Conservation (phyloP, 2,329 filamentous ascomycete species). For the Pseudocercospora cruenta region DNA sequence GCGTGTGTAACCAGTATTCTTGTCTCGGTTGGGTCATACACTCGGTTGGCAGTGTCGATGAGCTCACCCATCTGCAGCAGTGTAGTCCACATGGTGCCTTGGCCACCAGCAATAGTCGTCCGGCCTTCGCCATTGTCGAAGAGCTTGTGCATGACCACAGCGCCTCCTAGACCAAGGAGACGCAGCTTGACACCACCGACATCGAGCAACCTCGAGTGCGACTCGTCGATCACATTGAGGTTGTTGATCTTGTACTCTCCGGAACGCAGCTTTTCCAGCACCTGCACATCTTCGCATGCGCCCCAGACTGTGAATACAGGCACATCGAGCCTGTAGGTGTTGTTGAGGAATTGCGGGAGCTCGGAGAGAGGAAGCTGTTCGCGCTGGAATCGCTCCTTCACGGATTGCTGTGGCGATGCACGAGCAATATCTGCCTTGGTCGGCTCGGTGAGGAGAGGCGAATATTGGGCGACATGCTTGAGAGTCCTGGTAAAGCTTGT, state of each 20-base stretch:
- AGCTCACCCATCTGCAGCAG: constrained; percentile 97
- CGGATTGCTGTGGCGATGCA: constrained; percentile 66
- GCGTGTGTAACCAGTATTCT: constrained; percentile 96
- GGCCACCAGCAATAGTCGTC: constrained; percentile 96
- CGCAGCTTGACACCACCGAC: constrained; percentile 94
- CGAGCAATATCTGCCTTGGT: constrained; percentile 69
- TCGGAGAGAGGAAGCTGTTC: constrained; percentile 89
- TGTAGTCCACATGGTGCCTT: constrained; percentile 99
- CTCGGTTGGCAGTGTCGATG: constrained; percentile 95
- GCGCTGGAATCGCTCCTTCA: constrained; percentile 82
- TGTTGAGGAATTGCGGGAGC: constrained; percentile 83
- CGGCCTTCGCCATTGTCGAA: constrained; percentile 98
- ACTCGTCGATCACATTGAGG: constrained; percentile 97
- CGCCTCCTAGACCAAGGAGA: constrained; percentile 88
- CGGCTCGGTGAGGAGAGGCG: constrained; percentile 82
- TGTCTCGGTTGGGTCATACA: constrained; percentile 97
- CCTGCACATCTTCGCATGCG: constrained; percentile 96
- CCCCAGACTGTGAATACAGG: constrained; percentile 99
- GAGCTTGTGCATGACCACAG: constrained; percentile 99
- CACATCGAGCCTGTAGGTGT: constrained; percentile 87
- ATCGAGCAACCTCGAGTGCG: constrained; percentile 91
- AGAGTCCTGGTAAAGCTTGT: constrained; percentile 68
- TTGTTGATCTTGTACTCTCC: constrained; percentile 98
- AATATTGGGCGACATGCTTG: constrained; percentile 98
- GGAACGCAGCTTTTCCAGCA: constrained; percentile 95